phyloP scores from a whole-genome alignment of 2,329 filamentous ascomycete genomes.

The Zymoseptoria passerinii region DNA sequence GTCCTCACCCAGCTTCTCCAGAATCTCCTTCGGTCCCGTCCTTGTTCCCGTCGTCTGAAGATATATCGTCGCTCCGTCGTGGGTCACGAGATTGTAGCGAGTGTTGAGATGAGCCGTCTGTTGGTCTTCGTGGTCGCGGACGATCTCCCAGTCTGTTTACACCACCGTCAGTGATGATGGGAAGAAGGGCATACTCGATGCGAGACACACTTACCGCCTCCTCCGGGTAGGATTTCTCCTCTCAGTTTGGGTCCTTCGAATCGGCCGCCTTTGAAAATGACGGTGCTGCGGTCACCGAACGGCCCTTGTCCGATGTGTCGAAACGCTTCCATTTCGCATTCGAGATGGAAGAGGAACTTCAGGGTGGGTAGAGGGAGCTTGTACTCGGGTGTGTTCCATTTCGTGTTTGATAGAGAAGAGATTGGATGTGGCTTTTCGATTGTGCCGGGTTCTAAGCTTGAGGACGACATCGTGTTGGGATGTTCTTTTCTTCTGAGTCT shows the following conservation, averaged over 20 bases:
- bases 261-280: constrained; percentile 21
- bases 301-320: constrained; percentile 16
- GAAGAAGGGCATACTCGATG: neutral
- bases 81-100: constrained; percentile 22
- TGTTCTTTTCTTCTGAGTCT: neutral
- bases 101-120: constrained; percentile 26
- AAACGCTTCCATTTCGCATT: constrained; percentile 21
- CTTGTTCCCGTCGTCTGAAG: constrained; percentile 24
- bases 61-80: constrained; percentile 23
- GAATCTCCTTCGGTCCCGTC: constrained; percentile 17
- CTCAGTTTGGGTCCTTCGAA: constrained; percentile 18
- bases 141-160: constrained; percentile 18
- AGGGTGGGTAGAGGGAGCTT: constrained; percentile 16
- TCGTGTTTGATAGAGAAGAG: constrained; percentile 15
- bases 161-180: neutral
- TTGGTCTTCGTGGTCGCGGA: constrained; percentile 17
- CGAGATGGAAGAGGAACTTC: constrained; percentile 19
- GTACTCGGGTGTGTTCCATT: constrained; percentile 20
- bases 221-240: constrained; percentile 18
- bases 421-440: constrained; percentile 5
- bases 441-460: constrained; percentile 2
- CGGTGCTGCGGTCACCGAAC: constrained; percentile 17
- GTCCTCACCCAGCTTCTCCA: constrained; percentile 21
- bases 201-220: constrained; percentile 11
- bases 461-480: neutral